These are phyloP conservation scores for Crithidia mellificae DNA, from an alignment of 208 protist species.

Conservation along the genomic window DNA sequence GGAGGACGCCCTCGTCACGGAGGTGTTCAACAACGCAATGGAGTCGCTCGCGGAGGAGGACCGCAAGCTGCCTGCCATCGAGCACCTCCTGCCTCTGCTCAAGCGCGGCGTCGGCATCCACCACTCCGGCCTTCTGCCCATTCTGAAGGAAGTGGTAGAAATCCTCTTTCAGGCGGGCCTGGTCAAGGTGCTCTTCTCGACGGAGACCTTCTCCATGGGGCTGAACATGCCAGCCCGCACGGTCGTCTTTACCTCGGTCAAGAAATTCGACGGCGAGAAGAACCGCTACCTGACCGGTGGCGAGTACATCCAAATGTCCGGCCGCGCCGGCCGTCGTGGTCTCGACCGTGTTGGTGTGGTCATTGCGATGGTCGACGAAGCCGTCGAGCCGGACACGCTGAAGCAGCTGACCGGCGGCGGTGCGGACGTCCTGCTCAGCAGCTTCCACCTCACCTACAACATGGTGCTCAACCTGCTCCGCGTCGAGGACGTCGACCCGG, in stretches of 20 bases:
- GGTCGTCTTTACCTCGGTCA: constrained; percentile 98
- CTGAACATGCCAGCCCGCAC: constrained; percentile 99
- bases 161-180: constrained; percentile 99
- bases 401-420: constrained; percentile 94
- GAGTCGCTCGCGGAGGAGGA: constrained; percentile 95
- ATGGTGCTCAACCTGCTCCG: constrained; percentile 99
- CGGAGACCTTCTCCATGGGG: constrained; percentile 99
- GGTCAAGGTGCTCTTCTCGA: constrained; percentile 99
- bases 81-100: constrained; percentile 95
- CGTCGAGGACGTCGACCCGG: constrained; percentile 97
- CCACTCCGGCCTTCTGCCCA: constrained; percentile 99
- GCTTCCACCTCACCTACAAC: constrained; percentile 99
- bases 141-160: constrained; percentile 99
- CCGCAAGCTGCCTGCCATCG: constrained; percentile 91
- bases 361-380: constrained; percentile 98
- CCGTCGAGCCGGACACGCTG: constrained; percentile 94
- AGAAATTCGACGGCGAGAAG: constrained; percentile 99
- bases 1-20: constrained; percentile 92
- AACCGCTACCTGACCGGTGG: constrained; percentile 95
- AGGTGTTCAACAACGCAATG: constrained; percentile 96
- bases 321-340: constrained; percentile 99
- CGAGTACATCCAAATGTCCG: constrained; percentile 99
- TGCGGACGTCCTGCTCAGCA: constrained; percentile 93
- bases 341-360: constrained; percentile 98
- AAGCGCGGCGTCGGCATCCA: constrained; percentile 99